phyloP scores from a whole-genome alignment of 495 filamentous ascomycete genomes.

The Apodospora peruviana region DNA sequence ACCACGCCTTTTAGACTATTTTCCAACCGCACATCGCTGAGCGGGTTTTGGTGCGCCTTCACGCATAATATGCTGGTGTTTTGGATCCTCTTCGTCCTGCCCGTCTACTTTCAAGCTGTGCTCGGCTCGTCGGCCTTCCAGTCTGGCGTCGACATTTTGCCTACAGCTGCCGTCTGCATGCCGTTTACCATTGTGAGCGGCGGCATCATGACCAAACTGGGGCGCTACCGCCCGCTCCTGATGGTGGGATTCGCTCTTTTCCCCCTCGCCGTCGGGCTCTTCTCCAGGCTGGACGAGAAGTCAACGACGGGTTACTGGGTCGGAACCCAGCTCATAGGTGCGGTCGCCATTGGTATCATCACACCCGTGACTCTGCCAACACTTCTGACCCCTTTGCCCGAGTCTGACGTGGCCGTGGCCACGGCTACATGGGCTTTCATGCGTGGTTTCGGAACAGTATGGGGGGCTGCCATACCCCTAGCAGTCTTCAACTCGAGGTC shows the following conservation, averaged over 20 bases:
- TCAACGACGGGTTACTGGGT: no score
- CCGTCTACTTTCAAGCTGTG: background rate
- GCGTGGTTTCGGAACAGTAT: constrained; percentile 42
- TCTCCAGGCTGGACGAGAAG: no score
- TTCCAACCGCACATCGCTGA: background rate
- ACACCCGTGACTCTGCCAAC: no score
- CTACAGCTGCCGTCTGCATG: constrained; percentile 22
- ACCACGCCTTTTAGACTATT: background rate
- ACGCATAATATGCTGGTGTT: background rate
- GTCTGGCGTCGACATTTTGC: constrained; percentile 33
- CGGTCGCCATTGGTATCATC: no score
- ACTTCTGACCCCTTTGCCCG: no score
- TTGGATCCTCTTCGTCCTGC: background rate
- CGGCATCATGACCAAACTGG: constrained; percentile 27
- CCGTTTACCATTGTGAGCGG: constrained; percentile 24
- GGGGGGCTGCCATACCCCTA: constrained; percentile 48
- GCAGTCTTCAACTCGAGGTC: no score
- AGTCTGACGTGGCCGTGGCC: no score
- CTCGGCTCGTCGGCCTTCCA: constrained; percentile 9
- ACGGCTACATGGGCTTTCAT: constrained; percentile 44
- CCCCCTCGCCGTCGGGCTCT: constrained; percentile 28
- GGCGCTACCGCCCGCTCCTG: constrained; percentile 35
- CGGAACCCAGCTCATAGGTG: no score
- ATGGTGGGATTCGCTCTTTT: constrained; percentile 28
- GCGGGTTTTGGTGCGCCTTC: background rate